Evolutionary conservation across 2,329 filamentous ascomycete species (phyloP), one percentile per base, ranked within the genome.

Genomic region (Arthrinium phaeospermum): DNA sequence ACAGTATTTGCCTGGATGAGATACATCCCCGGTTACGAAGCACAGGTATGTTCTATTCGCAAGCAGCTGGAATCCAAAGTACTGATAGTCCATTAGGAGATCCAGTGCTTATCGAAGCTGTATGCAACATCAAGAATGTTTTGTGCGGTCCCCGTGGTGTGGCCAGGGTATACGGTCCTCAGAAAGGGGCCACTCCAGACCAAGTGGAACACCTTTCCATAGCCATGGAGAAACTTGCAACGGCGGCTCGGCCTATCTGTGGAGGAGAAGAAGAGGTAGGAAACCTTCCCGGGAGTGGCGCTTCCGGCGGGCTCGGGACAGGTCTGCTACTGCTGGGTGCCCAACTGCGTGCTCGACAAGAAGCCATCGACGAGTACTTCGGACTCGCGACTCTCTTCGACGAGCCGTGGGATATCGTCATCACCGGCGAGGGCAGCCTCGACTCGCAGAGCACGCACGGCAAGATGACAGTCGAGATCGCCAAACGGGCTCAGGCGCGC

Each of bases 391-490:
- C 79, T 2, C 79, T 87, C 4, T 85, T 89, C 70, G 81, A 83
- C 19, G 77, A 83, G 64, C 68, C 13, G 41, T 87, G 85, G 74
- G 84, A 89, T 72, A 81, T 89, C 10, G 85, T 88, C 0, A 81
- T 89, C 74, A 89, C 86, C 0, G 87, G 86, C 1, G 87, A 89
- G 75, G 86, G 87, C 0, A 85, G 85, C 13, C 82, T 89, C 22
- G 87, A 89, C 74, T 82, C 83, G 67, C 87, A 88, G 74, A 87
- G 86, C 0, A 83, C 86, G 0, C 79, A 82, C 61, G 87, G 87
- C 2, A 89, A 89, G 76, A 87, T 89, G 74, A 86, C 87, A 12
- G 86, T 83, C 3, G 86, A 88, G 76, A 83, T 89, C 37, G 87
- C 86, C 13, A 79, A 82, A 70, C 81, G 85, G 13, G 86, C 86